These are phyloP conservation scores for Fusarium burgessii DNA, from an alignment of 2,329 filamentous ascomycete genomes.

Conservation along the genomic window DNA sequence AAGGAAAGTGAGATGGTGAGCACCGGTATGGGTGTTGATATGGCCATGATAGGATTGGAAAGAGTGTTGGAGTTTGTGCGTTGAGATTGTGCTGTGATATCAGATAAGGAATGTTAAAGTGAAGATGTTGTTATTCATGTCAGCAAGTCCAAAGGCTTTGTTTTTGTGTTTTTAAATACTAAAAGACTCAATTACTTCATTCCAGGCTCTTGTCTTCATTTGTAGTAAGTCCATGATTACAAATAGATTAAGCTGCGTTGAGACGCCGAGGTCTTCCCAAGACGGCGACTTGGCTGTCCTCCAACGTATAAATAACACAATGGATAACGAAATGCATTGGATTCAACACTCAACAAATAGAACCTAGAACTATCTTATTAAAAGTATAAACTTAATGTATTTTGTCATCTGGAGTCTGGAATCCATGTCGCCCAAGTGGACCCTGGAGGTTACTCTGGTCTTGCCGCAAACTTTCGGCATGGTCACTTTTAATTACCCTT, in stretches of 20 bases:
- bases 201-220: rapidly evolving
- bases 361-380: no score
- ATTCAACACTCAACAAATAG: no score
- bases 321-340: no score
- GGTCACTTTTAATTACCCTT: no score
- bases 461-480: no score
- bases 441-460: no score
- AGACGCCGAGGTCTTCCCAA: not conserved
- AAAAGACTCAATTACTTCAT: rapidly evolving
- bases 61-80: not conserved
- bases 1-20: constrained; percentile 16
- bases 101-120: no score
- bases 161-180: not conserved
- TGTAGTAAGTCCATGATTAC: not conserved
- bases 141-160: rapidly evolving
- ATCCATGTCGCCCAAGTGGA: no score
- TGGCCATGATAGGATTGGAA: not conserved
- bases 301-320: no score
- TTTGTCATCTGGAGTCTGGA: no score
- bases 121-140: rapidly evolving
- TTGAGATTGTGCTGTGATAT: no score
- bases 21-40: not conserved
- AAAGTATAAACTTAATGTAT: no score
- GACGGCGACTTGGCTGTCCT: not conserved
- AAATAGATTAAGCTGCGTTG: not conserved